Evolutionary conservation across 2,329 filamentous ascomycete species (phyloP).

Genomic region (Tolypocladium tundrense): DNA sequence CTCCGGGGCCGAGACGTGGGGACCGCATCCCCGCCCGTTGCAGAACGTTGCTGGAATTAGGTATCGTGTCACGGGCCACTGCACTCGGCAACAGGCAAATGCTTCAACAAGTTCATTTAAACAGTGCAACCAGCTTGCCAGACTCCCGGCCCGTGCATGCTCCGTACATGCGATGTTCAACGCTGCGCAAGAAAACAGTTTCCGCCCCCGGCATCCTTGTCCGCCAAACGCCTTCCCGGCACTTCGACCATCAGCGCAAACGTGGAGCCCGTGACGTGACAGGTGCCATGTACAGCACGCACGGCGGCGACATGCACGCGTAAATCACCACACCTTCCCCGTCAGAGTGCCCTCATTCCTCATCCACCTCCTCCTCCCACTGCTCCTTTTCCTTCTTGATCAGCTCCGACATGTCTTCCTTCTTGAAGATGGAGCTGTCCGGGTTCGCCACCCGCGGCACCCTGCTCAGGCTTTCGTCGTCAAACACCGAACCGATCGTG

Average conservation of each 20-base stretch:
- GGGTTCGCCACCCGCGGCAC: conserved; percentile 60
- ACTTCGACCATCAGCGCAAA: neutral
- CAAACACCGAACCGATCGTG: conserved; percentile 82
- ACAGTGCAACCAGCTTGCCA: too few species aligned
- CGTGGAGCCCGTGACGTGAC: neutral
- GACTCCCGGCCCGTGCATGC: neutral
- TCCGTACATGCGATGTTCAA: neutral
- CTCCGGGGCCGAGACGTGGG: neutral
- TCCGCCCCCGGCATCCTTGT: too few species aligned
- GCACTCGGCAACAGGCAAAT: too few species aligned
- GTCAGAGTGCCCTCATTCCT: conserved; percentile 29
- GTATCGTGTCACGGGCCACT: too few species aligned
- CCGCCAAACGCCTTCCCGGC: too few species aligned
- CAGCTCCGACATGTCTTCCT: conserved; percentile 59
- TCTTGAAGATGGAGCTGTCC: conserved; percentile 61
- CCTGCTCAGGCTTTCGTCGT: conserved; percentile 63
- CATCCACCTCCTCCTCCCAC: conserved; percentile 74
- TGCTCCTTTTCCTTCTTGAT: conserved; percentile 68
- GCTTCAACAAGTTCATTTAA: too few species aligned
- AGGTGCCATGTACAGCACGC: neutral
- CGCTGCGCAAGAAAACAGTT: neutral
- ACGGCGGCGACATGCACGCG: neutral
- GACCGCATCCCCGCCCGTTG: neutral
- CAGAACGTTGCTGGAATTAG: neutral
- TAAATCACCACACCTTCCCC: too few species aligned